phyloP scores from a whole-genome alignment of 805 yeast genomes.

The Schizosaccharomyces osmophilus region DNA sequence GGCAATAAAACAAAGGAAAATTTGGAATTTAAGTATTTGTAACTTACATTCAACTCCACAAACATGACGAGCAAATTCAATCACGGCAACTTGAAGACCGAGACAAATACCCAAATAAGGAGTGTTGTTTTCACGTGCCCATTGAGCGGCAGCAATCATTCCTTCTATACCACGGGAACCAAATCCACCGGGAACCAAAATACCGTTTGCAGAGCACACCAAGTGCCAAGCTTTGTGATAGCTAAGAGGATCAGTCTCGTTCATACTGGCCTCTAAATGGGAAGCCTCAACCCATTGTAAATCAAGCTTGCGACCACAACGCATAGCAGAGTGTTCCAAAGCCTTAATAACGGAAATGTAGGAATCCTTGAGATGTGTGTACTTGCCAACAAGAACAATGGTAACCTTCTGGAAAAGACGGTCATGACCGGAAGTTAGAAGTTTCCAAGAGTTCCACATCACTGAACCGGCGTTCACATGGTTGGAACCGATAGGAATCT shows the following conservation, averaged over 20 bases:
- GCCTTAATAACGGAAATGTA: slow-evolving; percentile 87
- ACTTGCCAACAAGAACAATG: slow-evolving; percentile 92
- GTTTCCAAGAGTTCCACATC: slow-evolving; percentile 55
- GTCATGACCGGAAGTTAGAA: slow-evolving; percentile 50
- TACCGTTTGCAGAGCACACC: slow-evolving; percentile 84
- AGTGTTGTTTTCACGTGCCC: slow-evolving; percentile 88
- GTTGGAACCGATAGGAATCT: slow-evolving; percentile 22
- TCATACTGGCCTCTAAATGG: slow-evolving; percentile 47
- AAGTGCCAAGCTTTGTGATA: slow-evolving; percentile 91
- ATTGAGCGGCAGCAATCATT: slow-evolving; percentile 86
- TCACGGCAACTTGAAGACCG: slow-evolving; percentile 91
- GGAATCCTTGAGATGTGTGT: slow-evolving; percentile 84
- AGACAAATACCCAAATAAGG: slow-evolving; percentile 94
- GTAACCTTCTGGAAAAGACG: slow-evolving; percentile 64
- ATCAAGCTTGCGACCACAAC: slow-evolving; percentile 57
- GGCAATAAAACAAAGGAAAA: not conserved
- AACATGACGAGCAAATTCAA: slow-evolving; percentile 69
- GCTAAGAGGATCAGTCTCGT: slow-evolving; percentile 34
- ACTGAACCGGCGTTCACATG: slow-evolving; percentile 40
- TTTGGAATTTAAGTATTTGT: not conserved
- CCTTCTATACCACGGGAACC: slow-evolving; percentile 96
- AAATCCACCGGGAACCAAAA: slow-evolving; percentile 94
- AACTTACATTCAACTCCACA: slow-evolving; percentile 54
- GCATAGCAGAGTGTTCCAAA: slow-evolving; percentile 84
- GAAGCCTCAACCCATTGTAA: slow-evolving; percentile 92